Conservation (phyloP, 176 grass and related monocot genomes). For the Phyllostachys edulis region DNA sequence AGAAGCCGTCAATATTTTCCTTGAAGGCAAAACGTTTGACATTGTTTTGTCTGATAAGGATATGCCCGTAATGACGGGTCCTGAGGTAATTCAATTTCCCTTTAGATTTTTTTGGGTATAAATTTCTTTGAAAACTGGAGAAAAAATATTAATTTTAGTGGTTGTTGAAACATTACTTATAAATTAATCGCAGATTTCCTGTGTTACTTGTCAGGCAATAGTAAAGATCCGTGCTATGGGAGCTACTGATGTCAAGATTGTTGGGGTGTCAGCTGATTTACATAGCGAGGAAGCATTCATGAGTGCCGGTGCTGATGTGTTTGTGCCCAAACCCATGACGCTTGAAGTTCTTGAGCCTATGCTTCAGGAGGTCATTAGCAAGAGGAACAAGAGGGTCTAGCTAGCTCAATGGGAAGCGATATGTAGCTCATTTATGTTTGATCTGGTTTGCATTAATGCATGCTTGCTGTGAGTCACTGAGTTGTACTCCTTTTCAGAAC, state of each 20-base stretch:
- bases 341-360: neutral
- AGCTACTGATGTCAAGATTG: constrained; percentile 22
- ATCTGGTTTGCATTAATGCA: too few relatives aligned
- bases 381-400: constrained; percentile 21
- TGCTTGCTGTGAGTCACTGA: neutral
- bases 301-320: constrained; percentile 18
- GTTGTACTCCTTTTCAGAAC: neutral
- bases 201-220: neutral
- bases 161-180: neutral
- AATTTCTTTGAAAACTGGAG: neutral
- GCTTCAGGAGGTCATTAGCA: neutral
- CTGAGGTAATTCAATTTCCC: constrained; percentile 13
- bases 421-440: neutral
- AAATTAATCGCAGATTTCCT: neutral
- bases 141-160: neutral
- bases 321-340: neutral
- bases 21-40: constrained; percentile 34
- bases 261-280: constrained; percentile 25
- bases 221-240: constrained; percentile 37
- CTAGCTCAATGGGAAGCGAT: neutral
- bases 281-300: neutral
- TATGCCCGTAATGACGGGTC: constrained; percentile 30
- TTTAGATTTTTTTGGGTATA: neutral
- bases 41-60: constrained; percentile 30
- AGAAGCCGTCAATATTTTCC: constrained; percentile 34